These are phyloP conservation scores for Acanthamoeba castellanii DNA, from an alignment of 208 protist genomes.

Conservation along the genomic window DNA sequence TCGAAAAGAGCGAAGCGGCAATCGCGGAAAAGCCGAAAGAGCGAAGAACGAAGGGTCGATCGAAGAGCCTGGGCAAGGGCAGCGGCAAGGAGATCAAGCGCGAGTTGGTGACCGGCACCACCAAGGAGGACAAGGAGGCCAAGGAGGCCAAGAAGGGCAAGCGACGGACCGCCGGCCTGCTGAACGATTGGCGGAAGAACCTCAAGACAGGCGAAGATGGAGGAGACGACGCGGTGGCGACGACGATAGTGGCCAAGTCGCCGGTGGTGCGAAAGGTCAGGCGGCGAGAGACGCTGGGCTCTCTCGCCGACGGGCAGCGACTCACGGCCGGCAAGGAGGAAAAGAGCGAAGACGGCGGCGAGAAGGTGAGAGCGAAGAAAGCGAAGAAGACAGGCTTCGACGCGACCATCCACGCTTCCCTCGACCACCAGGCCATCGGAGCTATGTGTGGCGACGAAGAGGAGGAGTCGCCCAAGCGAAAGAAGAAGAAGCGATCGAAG, in stretches of 20 bases:
- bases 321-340: background rate
- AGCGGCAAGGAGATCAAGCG: background rate
- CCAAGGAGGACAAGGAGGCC: background rate
- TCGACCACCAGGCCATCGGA: background rate
- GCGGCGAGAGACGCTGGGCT: background rate
- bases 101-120: background rate
- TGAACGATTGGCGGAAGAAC: background rate
- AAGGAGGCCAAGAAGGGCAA: background rate
- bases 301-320: background rate
- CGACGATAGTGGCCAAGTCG: background rate
- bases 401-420: background rate
- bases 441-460: no score
- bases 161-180: background rate
- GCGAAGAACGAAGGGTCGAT: background rate
- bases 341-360: background rate
- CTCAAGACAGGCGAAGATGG: no score
- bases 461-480: background rate
- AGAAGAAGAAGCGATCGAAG: conserved; percentile 2
- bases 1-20: background rate
- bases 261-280: background rate
- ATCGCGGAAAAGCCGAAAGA: background rate
- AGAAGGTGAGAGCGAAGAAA: background rate
- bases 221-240: background rate
- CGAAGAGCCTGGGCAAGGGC: conserved; percentile 16
- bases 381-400: background rate